A percentile compares a stretch with the other conserved stretches of the same genome.
Conservation (phyloP, 352 stramenopile genomes). For the Globisporangium irregulare region DNA sequence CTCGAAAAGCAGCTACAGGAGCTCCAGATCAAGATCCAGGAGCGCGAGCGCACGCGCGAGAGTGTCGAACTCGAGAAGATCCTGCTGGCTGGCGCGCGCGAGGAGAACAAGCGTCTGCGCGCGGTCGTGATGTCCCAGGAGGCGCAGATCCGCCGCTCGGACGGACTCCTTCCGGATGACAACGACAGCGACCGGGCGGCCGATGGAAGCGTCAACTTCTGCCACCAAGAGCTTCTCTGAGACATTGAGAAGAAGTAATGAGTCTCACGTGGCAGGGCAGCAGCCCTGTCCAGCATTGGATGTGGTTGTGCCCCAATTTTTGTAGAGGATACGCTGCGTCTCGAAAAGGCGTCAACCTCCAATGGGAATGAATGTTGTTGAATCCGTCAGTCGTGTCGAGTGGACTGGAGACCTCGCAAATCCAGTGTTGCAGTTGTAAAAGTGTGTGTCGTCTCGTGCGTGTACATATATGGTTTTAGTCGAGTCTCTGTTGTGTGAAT, state of each 20-base stretch:
- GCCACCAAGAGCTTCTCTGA: background rate
- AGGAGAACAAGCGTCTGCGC: constrained; percentile 46
- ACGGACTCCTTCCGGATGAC: constrained; percentile 20
- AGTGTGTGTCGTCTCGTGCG: background rate
- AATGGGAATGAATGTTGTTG: background rate
- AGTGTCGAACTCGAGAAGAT: constrained; percentile 24
- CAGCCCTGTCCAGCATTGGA: background rate
- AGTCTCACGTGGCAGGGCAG: background rate
- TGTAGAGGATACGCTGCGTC: background rate
- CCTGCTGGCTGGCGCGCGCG: constrained; percentile 27
- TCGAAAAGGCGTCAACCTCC: background rate
- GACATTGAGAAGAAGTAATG: background rate
- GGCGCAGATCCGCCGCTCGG: constrained; percentile 35
- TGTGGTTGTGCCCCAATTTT: background rate
- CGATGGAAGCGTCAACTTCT: background rate
- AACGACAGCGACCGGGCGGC: too few species aligned
- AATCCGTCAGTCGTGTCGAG: background rate
- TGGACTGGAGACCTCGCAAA: background rate
- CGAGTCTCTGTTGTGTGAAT: background rate
- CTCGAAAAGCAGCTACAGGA: constrained; percentile 36
- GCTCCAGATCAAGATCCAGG: constrained; percentile 22
- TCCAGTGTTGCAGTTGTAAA: background rate
- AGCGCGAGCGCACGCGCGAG: constrained; percentile 19
- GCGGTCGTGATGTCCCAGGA: constrained; percentile 38
- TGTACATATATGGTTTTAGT: background rate